These are phyloP conservation scores for Phytophthora megakarya DNA, from an alignment of 352 stramenopile species.

Conservation along the genomic window DNA sequence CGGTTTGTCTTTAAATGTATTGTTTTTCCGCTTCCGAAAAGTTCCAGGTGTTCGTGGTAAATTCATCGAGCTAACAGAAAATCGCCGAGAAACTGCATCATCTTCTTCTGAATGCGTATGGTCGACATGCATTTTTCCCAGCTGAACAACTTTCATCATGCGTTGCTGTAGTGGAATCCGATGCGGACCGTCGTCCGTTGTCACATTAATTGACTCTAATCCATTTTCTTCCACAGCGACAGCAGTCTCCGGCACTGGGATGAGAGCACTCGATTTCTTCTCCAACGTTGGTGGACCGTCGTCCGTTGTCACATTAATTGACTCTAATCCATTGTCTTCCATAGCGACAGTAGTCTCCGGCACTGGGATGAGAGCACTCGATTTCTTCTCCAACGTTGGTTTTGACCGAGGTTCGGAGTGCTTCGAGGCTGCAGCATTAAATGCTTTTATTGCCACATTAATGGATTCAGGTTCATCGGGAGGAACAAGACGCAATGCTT, in stretches of 20 bases:
- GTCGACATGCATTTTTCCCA: slow-evolving; percentile 18
- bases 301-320: too few relatives aligned
- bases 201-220: neutral
- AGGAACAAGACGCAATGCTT: slow-evolving; percentile 28
- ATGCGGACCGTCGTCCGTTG: too few relatives aligned
- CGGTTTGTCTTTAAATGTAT: slow-evolving; percentile 28
- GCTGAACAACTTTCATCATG: slow-evolving; percentile 31
- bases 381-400: slow-evolving; percentile 19
- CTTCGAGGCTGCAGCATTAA: slow-evolving; percentile 12
- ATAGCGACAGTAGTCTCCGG: neutral
- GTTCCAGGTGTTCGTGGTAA: slow-evolving; percentile 17
- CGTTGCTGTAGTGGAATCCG: slow-evolving; percentile 15
- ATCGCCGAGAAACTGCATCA: slow-evolving; percentile 43
- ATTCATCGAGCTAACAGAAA: slow-evolving; percentile 51
- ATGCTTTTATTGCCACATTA: slow-evolving; percentile 11
- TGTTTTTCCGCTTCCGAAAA: slow-evolving; percentile 27
- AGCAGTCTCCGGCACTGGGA: slow-evolving; percentile 9
- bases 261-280: slow-evolving; percentile 12
- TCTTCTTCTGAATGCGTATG: slow-evolving; percentile 1
- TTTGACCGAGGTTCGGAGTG: neutral
- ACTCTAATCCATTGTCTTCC: neutral
- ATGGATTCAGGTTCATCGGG: slow-evolving; percentile 22
- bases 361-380: slow-evolving; percentile 3
- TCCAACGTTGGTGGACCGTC: neutral
- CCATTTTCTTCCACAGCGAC: neutral